A percentile compares a stretch with the other conserved stretches of the same genome.
Evolutionary conservation across 2,329 filamentous ascomycete genomes (phyloP).

Genomic region (Aureobasidium pullulans): DNA sequence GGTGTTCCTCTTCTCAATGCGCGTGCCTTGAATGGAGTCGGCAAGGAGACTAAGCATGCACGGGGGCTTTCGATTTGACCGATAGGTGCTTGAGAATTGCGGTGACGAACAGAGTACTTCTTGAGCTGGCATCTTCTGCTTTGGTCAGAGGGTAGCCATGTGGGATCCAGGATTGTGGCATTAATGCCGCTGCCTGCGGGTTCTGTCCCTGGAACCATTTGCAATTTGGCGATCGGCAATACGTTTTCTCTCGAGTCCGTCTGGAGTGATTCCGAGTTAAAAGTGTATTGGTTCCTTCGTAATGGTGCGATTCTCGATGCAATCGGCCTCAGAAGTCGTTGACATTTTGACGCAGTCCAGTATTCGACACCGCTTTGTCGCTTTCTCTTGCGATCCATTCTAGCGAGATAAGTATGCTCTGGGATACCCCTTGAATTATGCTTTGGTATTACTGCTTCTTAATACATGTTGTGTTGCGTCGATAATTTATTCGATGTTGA

Average conservation of each 20-base stretch:
- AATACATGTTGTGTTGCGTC: neutral
- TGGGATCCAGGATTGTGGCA: conserved; percentile 14
- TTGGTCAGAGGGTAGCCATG: conserved; percentile 16
- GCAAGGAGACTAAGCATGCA: conserved; percentile 8
- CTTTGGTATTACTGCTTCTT: neutral
- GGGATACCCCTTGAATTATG: neutral
- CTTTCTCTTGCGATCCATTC: conserved; percentile 12
- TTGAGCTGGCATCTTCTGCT: neutral
- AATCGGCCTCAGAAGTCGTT: conserved; percentile 35
- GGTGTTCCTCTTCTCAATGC: neutral
- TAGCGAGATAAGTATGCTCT: neutral
- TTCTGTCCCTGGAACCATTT: neutral
- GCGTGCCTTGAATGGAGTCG: conserved; percentile 15
- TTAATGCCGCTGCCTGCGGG: neutral
- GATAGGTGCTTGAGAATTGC: neutral
- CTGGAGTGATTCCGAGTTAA: neutral
- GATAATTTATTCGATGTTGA: neutral
- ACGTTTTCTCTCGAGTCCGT: neutral
- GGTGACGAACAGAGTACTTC: neutral
- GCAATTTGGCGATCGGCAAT: neutral
- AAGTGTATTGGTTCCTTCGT: conserved; percentile 23
- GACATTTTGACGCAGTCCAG: conserved; percentile 38
- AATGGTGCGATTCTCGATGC: conserved; percentile 34
- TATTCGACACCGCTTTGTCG: neutral
- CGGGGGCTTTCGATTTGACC: neutral